phyloP scores from a whole-genome alignment of 805 yeast species.

The Vanderwaltozyma yarrowii region DNA sequence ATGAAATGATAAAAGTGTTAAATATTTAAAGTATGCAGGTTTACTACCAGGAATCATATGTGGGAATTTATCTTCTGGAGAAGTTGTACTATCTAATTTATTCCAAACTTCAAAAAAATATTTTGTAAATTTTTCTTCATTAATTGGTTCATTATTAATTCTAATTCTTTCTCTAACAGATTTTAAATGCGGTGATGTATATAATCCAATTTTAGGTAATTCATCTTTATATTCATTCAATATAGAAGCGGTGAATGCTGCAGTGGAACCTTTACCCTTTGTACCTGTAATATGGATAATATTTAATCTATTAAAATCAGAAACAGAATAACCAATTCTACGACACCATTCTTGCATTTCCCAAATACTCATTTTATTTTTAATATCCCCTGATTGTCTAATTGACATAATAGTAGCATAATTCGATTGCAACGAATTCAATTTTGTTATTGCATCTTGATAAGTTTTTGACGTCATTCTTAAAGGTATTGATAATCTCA shows the following conservation, averaged over 20 bases:
- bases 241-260: slow-evolving; percentile 85
- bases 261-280: slow-evolving; percentile 96
- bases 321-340: slow-evolving; percentile 54
- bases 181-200: slow-evolving; percentile 91
- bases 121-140: slow-evolving; percentile 68
- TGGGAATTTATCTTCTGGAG: slow-evolving; percentile 53
- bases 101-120: slow-evolving; percentile 97
- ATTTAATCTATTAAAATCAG: slow-evolving; percentile 64
- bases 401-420: slow-evolving; percentile 81
- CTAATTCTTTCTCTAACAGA: slow-evolving; percentile 86
- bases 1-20: slow-evolving; percentile 85
- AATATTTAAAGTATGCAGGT: slow-evolving; percentile 88
- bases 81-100: slow-evolving; percentile 44
- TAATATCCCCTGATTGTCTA: slow-evolving; percentile 54
- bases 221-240: slow-evolving; percentile 46
- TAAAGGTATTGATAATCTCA: slow-evolving; percentile 3
- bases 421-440: slow-evolving; percentile 85
- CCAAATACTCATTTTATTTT: slow-evolving; percentile 59
- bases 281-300: slow-evolving; percentile 94
- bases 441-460: slow-evolving; percentile 71
- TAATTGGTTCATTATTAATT: slow-evolving; percentile 77
- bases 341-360: slow-evolving; percentile 81
- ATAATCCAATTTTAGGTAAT: slow-evolving; percentile 66
- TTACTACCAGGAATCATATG: slow-evolving; percentile 62
- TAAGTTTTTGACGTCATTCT: slow-evolving; percentile 22